phyloP scores from a whole-genome alignment of 2,329 filamentous ascomycete genomes.

The Thelonectria discophora region DNA sequence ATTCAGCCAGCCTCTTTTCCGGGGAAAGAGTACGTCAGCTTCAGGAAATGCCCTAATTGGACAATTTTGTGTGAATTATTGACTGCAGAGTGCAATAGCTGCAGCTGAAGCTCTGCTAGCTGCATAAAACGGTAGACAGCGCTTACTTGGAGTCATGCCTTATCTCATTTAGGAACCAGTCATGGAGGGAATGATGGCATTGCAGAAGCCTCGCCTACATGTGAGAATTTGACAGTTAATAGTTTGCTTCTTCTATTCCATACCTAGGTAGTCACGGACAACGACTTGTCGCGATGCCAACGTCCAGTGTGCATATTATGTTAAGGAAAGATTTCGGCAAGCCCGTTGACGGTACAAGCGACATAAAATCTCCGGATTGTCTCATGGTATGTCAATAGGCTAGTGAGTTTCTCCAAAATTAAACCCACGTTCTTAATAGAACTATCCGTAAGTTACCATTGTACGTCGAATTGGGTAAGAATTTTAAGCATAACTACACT shows the following conservation, averaged over 20 bases:
- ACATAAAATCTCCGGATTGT: too few species aligned
- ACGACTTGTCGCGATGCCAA: too few species aligned
- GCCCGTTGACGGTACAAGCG: too few species aligned
- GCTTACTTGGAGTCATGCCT: not conserved
- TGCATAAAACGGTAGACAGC: not conserved
- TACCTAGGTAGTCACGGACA: too few species aligned
- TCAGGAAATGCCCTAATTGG: not conserved
- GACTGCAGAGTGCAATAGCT: not conserved
- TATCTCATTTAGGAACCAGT: not conserved
- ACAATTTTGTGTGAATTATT: not conserved
- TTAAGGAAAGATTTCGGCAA: too few species aligned
- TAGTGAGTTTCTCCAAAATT: too few species aligned
- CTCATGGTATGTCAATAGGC: too few species aligned
- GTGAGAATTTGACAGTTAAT: not conserved
- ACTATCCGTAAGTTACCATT: too few species aligned
- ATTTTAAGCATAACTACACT: too few species aligned
- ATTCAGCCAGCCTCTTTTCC: not conserved
- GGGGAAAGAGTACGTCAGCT: not conserved
- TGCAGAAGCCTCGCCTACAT: not conserved
- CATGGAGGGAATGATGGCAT: not conserved
- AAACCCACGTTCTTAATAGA: too few species aligned
- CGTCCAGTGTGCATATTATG: too few species aligned
- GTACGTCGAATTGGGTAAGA: too few species aligned
- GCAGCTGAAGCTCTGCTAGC: not conserved
- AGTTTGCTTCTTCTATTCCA: not conserved